These are phyloP conservation scores for Liriodendron chinense DNA, from an alignment of 164 flowering plant species.

Conservation along the genomic window DNA sequence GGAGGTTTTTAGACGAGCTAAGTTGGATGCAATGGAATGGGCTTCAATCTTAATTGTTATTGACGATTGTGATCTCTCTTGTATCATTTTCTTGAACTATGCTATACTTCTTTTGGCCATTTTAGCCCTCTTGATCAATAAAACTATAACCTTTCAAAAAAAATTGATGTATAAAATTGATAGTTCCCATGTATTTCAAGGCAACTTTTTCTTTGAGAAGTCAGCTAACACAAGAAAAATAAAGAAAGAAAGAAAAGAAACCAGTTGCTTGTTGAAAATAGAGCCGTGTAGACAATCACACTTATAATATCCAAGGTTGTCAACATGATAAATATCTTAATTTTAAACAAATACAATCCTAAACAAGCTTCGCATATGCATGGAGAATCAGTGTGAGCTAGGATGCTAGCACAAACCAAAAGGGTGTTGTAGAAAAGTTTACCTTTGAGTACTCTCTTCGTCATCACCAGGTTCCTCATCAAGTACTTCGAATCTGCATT, in stretches of 20 bases:
- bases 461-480: slow-evolving; percentile 99
- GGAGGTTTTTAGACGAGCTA: too few relatives aligned
- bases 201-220: too few relatives aligned
- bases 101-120: too few relatives aligned
- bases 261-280: not conserved
- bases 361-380: not conserved
- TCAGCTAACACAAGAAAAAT: not conserved
- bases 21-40: too few relatives aligned
- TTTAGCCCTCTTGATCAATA: too few relatives aligned
- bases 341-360: not conserved
- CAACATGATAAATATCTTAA: not conserved
- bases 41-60: too few relatives aligned
- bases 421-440: slow-evolving; percentile 4
- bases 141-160: too few relatives aligned
- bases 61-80: too few relatives aligned
- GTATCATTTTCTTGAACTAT: too few relatives aligned
- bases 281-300: not conserved
- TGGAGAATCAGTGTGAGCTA: not conserved
- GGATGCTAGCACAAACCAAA: slow-evolving; percentile 3
- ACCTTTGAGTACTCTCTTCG: slow-evolving; percentile 92
- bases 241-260: not conserved
- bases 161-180: too few relatives aligned
- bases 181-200: too few relatives aligned
- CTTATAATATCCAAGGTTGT: not conserved
- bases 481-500: slow-evolving; percentile 80